Evolutionary conservation across 257 asterid species (phyloP), one percentile per base, ranked within the genome.

Genomic region (Petunia axillaris): DNA sequence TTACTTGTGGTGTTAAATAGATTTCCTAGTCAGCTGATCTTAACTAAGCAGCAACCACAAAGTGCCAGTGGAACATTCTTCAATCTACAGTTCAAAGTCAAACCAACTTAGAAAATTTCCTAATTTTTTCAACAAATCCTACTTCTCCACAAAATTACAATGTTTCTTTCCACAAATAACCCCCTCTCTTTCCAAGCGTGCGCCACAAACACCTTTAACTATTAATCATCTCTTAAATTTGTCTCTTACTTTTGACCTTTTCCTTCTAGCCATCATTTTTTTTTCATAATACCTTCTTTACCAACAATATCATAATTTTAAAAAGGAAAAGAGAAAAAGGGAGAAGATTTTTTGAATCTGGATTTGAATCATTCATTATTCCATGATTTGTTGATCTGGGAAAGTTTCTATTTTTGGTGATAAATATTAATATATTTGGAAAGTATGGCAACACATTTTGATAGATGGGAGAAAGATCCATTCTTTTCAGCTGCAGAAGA

Each of bases 391-490:
- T 48, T 71, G 11, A 50, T 40, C 16, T 1, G 62, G 0, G 5
- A 73, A 16, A 59, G 1, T 59, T 59, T 6, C 64, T 16, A 0
- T 59, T 1, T 6, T 59, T 59, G 64, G 64, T 58, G 64, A 35
- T 16, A 16, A 9, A 46, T 25, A 44, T 52, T 1, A n/a, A 55
- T 8, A 68, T 16, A 46, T 14, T 46, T 46, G 55, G 62, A 55
- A 7, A 79, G 79, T 76, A 94, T 92, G 97, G 83, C 97, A 43
- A 83, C 99, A 8, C 80, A 89, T 52, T 95, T 95, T 79, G 92
- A 91, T 87, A 87, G 93, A 85, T 95, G 99, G 99, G 99, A 95
- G 64, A 93, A 92, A 75, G 99, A 95, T 88, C 99, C 98, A 0
- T 93, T 88, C 85, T 95, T 95, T 80, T 78, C 97, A 76, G 98